These are phyloP conservation scores for Tranzscheliella williamsii DNA, from an alignment of 1,284 basidiomycete genomes.

Conservation along the genomic window DNA sequence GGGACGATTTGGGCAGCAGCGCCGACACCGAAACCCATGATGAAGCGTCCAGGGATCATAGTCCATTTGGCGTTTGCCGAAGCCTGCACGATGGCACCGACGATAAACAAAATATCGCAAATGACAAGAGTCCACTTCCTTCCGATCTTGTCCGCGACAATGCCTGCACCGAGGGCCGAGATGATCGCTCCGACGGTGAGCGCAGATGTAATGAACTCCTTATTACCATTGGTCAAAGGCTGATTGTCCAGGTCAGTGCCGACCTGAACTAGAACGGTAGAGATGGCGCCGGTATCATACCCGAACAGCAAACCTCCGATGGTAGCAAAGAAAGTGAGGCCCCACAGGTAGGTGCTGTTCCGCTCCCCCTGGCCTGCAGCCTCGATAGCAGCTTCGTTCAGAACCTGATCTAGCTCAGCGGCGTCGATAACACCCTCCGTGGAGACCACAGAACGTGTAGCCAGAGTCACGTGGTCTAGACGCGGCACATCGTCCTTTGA, in stretches of 20 bases:
- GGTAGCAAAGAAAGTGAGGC: conserved; percentile 34
- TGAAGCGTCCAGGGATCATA: conserved; percentile 61
- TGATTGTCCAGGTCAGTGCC: conserved; percentile 30
- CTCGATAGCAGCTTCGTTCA: conserved; percentile 44
- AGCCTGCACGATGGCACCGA: conserved; percentile 62
- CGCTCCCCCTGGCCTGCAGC: conserved; percentile 34
- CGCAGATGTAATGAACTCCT: conserved; percentile 42
- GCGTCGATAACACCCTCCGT: conserved; percentile 36
- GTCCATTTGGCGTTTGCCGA: conserved; percentile 57
- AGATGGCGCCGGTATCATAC: conserved; percentile 39
- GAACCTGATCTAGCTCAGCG: conserved; percentile 23
- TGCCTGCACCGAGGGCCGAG: conserved; percentile 56
- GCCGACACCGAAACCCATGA: conserved; percentile 62
- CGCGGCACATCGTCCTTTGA: background rate
- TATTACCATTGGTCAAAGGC: conserved; percentile 27
- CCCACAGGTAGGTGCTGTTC: conserved; percentile 41
- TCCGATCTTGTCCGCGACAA: conserved; percentile 59
- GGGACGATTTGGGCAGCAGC: conserved; percentile 61
- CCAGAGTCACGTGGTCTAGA: conserved; percentile 3
- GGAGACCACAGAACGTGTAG: conserved; percentile 27
- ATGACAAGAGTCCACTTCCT: conserved; percentile 60
- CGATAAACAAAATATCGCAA: conserved; percentile 48
- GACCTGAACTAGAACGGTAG: conserved; percentile 25
- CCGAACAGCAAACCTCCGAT: conserved; percentile 38
- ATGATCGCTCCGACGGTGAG: conserved; percentile 46